Evolutionary conservation across 1,284 basidiomycete genomes (phyloP).

Genomic region (Ceratobasidium sp.): DNA sequence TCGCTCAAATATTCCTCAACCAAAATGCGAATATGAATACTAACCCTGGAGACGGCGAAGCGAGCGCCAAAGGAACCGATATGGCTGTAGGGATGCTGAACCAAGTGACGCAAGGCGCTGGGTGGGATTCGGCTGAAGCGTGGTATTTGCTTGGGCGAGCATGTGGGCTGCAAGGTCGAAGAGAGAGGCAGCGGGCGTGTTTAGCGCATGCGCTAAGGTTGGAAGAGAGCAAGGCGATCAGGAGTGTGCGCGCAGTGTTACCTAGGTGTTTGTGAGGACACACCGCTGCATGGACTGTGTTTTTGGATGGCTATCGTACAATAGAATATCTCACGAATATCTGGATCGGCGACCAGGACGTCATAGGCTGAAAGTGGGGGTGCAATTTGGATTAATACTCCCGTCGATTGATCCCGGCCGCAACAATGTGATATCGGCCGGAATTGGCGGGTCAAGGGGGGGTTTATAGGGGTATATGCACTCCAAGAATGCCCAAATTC

Average conservation of each 20-base stretch:
- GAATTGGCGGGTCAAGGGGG: not conserved
- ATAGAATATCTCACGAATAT: not conserved
- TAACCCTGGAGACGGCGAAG: not conserved
- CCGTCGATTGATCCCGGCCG: too few relatives aligned
- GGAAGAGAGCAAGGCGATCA: constrained; percentile 75
- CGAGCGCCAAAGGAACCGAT: constrained; percentile 41
- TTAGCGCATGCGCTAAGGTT: constrained; percentile 79
- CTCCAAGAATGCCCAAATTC: not conserved
- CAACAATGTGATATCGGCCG: too few relatives aligned
- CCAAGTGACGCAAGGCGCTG: constrained; percentile 63
- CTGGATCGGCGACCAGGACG: not conserved
- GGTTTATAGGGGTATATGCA: constrained; percentile 2
- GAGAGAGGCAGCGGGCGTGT: constrained; percentile 81
- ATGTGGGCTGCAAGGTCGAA: constrained; percentile 79
- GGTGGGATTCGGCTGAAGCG: constrained; percentile 92
- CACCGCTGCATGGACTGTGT: not conserved
- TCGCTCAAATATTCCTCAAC: constrained; percentile 81
- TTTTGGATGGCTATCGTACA: not conserved
- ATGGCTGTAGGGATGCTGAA: constrained; percentile 58
- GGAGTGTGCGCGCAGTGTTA: constrained; percentile 73
- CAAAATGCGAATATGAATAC: constrained; percentile 34
- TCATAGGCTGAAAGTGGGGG: not conserved
- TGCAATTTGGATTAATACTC: not conserved
- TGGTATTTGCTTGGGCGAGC: constrained; percentile 92
- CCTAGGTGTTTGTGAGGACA: constrained; percentile 74